These are phyloP conservation scores for Kluyveromyces wickerhamii DNA, from an alignment of 805 yeast species.

Conservation along the genomic window DNA sequence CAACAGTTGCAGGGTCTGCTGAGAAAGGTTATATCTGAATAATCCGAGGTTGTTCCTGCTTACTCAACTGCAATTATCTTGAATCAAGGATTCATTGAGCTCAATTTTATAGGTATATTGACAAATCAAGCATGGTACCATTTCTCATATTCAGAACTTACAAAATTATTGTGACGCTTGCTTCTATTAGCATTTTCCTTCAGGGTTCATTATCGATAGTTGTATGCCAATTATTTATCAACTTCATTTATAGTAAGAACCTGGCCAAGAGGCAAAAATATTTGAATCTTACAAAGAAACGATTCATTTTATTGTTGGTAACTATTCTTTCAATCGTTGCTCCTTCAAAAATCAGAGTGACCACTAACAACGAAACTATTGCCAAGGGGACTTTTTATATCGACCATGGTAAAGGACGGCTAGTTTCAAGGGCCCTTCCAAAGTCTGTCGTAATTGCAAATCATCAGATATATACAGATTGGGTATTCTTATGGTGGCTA, in stretches of 20 bases:
- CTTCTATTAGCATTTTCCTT: conserved; percentile 20
- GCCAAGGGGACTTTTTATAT: conserved; percentile 29
- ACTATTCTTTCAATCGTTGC: conserved; percentile 43
- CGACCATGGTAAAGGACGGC: conserved; percentile 18
- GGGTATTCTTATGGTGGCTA: conserved; percentile 88
- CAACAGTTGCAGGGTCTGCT: too few species aligned
- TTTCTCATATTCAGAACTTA: conserved; percentile 6
- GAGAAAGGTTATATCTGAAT: too few species aligned
- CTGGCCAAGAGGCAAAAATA: conserved; percentile 33
- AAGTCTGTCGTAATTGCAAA: conserved; percentile 70
- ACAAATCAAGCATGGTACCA: background rate
- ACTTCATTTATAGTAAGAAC: conserved; percentile 25
- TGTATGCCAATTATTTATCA: conserved; percentile 38
- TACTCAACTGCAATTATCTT: too few species aligned
- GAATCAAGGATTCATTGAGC: too few species aligned
- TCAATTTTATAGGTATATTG: background rate
- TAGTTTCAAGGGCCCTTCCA: conserved; percentile 33
- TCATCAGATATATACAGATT: conserved; percentile 90
- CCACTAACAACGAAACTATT: conserved; percentile 36
- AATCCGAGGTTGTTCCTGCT: too few species aligned
- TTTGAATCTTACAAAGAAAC: conserved; percentile 47
- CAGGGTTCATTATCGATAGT: conserved; percentile 40
- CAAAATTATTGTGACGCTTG: conserved; percentile 12
- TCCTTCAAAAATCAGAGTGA: conserved; percentile 45
- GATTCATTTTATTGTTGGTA: conserved; percentile 48